Base-by-base conservation (phyloP, 371 early-diverging fungal genomes). In the Neoconidiobolus thromboides region DNA sequence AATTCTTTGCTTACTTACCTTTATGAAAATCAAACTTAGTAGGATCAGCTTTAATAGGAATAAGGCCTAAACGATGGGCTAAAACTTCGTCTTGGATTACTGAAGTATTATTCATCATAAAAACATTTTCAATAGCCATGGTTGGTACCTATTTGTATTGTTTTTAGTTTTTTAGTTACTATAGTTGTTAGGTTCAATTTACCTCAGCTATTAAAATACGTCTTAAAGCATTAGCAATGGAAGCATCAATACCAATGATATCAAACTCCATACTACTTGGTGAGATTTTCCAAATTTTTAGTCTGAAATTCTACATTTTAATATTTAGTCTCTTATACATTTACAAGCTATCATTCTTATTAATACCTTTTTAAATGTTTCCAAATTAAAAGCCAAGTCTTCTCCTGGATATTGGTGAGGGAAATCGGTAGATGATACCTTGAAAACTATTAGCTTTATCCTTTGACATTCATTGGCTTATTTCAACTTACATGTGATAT, bases 11-110 rank as follows among this genome's bases (percentile, higher is more conserved):
- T 26, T 26, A 26, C 26, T 26, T 26, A 26, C 26, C 26, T 26
- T 26, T 26, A 26, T 26, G 26, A 26, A 26, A 93, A 53, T 81
- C 74, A 67, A 95, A 91, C 55, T 71, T 61, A 2, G 74, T 67
- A 26, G 96, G 91, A 69, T 93, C 86, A 4, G 86, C 90, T 50
- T 81, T 70, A 63, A 99, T 87, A 43, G 99, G 99, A 57, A 99
- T 79, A 63, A 99, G 73, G 40, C 99, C 99, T 43, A 99, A 72
- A 62, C 99, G 83, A 65, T 98, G 96, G n/a, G 97, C 86, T 47
- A 99, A 69, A 1, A 98, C 83, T 72, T 99, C 99, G 69, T 99
- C 99, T 60, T 89, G 88, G 66, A 99, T 82, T 47, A 99, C 80
- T 2, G 89, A 83, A 9, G 89, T 92, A 76, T 99, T 97, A 76